These are phyloP conservation scores for Backusella circina DNA, from an alignment of 192 early-diverging fungal genomes.

Conservation along the genomic window DNA sequence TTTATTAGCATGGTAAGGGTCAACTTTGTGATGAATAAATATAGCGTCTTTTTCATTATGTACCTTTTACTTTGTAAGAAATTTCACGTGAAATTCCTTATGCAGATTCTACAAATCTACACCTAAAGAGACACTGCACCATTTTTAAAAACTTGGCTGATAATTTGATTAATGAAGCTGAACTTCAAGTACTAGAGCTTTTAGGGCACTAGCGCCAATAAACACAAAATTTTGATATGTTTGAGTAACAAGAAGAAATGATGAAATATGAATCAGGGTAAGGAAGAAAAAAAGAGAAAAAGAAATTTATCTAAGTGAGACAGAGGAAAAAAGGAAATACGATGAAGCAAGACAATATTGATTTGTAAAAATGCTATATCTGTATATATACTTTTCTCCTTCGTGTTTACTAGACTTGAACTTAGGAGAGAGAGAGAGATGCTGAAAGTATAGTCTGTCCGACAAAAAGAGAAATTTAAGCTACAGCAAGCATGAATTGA, in stretches of 20 bases:
- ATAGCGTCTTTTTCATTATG: conserved; percentile 93
- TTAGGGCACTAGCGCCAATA: conserved; percentile 74
- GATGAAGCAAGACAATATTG: neutral
- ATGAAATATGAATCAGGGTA: conserved; percentile 90
- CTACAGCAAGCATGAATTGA: conserved; percentile 47
- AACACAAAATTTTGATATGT: conserved; percentile 77
- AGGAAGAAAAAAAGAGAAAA: conserved; percentile 61
- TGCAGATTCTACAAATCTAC: conserved; percentile 36
- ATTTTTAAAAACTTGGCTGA: conserved; percentile 84
- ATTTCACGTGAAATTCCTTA: conserved; percentile 84
- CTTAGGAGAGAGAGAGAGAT: conserved; percentile 19
- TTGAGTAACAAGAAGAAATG: conserved; percentile 92
- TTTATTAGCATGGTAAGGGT: conserved; percentile 70
- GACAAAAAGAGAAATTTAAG: conserved; percentile 46
- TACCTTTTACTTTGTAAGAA: conserved; percentile 82
- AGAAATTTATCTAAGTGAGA: conserved; percentile 41
- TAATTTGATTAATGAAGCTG: conserved; percentile 82
- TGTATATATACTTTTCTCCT: neutral
- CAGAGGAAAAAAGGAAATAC: conserved; percentile 34
- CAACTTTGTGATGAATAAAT: conserved; percentile 77
- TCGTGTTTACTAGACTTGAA: neutral
- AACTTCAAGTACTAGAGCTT: conserved; percentile 76
- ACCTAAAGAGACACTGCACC: conserved; percentile 76
- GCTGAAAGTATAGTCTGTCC: conserved; percentile 37
- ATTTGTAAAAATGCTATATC: neutral